Evolutionary conservation across 768 basidiomycete species (phyloP).

Genomic region (Tephrocybe sp.): DNA sequence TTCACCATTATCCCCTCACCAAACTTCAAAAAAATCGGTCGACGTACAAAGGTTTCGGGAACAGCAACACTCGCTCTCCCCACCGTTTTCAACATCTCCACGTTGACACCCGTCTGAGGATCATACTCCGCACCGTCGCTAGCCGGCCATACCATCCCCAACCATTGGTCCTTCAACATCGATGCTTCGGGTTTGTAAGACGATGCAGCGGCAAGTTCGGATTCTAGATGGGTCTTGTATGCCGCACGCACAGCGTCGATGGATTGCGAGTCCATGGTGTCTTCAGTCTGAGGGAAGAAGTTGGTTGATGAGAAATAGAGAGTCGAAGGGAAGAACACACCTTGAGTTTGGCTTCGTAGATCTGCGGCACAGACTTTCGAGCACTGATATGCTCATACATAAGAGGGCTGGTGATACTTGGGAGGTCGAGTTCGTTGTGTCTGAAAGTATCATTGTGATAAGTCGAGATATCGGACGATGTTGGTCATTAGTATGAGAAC

Average conservation of each 20-base stretch:
- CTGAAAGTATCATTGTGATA: slow-evolving; percentile 31
- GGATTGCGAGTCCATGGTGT: slow-evolving; percentile 47
- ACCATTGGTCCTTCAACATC: slow-evolving; percentile 73
- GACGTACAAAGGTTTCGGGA: slow-evolving; percentile 66
- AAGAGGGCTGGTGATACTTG: slow-evolving; percentile 80
- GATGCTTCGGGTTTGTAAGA: slow-evolving; percentile 47
- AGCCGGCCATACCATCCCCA: slow-evolving; percentile 60
- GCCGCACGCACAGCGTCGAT: slow-evolving; percentile 49
- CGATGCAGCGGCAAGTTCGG: slow-evolving; percentile 49
- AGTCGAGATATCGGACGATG: background rate
- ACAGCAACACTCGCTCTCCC: slow-evolving; percentile 67
- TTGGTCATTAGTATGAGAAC: too few species aligned
- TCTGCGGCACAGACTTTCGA: slow-evolving; percentile 70
- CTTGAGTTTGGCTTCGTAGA: slow-evolving; percentile 78
- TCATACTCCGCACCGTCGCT: slow-evolving; percentile 46
- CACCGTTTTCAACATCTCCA: slow-evolving; percentile 48
- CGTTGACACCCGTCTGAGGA: slow-evolving; percentile 68
- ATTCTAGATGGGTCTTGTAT: slow-evolving; percentile 64
- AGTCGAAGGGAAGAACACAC: slow-evolving; percentile 33
- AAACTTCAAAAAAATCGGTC: too few species aligned
- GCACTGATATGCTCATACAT: slow-evolving; percentile 90
- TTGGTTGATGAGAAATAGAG: background rate
- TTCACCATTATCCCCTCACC: too few species aligned
- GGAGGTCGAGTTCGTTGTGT: slow-evolving; percentile 88
- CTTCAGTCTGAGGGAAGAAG: slow-evolving; percentile 38